Conservation (phyloP, 176 grass and related monocot genomes). For the Aegilops speltoides region DNA sequence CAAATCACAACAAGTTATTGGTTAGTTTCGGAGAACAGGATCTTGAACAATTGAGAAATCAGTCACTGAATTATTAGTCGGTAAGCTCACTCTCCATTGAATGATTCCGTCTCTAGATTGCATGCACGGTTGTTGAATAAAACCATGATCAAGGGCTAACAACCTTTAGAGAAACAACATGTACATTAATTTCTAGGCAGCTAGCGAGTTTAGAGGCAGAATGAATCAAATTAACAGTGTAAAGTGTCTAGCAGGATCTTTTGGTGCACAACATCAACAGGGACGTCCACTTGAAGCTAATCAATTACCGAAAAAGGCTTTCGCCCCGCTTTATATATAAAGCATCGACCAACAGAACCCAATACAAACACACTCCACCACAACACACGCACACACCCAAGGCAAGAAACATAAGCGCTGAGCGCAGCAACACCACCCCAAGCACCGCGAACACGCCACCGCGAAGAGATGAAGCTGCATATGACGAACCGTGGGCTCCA, state of each 20-base stretch:
- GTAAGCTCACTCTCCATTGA: neutral
- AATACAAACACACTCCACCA: too few species aligned
- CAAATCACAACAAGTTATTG: neutral
- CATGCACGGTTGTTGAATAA: neutral
- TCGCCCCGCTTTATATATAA: too few species aligned
- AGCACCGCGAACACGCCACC: too few species aligned
- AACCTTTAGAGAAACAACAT: neutral
- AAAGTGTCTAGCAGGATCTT: constrained; percentile 29
- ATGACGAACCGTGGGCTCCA: too few species aligned
- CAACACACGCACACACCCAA: too few species aligned
- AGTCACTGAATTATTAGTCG: constrained; percentile 27
- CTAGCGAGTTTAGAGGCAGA: neutral
- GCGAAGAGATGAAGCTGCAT: too few species aligned
- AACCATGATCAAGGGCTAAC: neutral
- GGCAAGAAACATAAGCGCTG: too few species aligned
- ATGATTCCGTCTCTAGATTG: constrained; percentile 34
- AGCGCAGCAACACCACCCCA: too few species aligned
- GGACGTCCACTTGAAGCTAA: constrained; percentile 34
- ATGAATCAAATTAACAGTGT: neutral
- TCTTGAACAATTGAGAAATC: neutral
- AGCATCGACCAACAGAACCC: too few species aligned
- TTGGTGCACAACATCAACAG: constrained; percentile 40
- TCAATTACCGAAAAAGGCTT: neutral
- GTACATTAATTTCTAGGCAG: neutral
- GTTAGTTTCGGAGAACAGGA: constrained; percentile 17